A percentile compares a stretch with the other conserved stretches of the same genome.
These are phyloP conservation scores for Przewalskia tangutica DNA, from an alignment of 257 asterid genomes.

Conservation along the genomic window DNA sequence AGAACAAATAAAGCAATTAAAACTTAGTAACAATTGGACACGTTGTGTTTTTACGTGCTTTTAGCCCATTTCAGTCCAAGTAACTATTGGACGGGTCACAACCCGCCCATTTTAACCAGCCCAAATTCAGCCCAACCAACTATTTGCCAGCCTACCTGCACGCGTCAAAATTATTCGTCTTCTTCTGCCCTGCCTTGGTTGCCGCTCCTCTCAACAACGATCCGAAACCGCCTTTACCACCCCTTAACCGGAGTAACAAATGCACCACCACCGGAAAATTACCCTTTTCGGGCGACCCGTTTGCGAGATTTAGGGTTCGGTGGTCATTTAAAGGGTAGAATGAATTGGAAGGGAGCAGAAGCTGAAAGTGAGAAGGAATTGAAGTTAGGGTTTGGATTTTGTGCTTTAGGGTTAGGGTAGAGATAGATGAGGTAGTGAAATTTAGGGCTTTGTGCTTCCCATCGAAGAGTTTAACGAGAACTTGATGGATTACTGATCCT, in stretches of 20 bases:
- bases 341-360: slow-evolving; percentile 30
- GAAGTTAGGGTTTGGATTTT: slow-evolving; percentile 51
- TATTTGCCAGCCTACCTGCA: slow-evolving; percentile 15
- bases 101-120: no score
- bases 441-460: slow-evolving; percentile 60
- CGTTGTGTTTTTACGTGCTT: no score
- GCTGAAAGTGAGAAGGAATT: slow-evolving; percentile 49
- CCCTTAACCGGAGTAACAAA: slow-evolving; percentile 57
- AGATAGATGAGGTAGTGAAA: slow-evolving; percentile 34
- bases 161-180: slow-evolving; percentile 89
- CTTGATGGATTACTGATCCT: slow-evolving; percentile 21
- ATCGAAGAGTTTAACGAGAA: slow-evolving; percentile 57
- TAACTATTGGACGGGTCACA: no score
- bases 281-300: not conserved
- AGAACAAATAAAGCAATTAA: no score
- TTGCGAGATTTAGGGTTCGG: slow-evolving; percentile 21
- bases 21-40: no score
- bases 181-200: slow-evolving; percentile 96
- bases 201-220: slow-evolving; percentile 92
- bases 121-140: no score
- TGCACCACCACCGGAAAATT: slow-evolving; percentile 39
- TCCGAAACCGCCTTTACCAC: slow-evolving; percentile 98
- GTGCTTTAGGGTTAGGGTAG: slow-evolving; percentile 36
- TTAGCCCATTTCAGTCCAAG: no score
- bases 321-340: slow-evolving; percentile 23